phyloP scores from a whole-genome alignment of 768 basidiomycete genomes.

The Collybia sordida region DNA sequence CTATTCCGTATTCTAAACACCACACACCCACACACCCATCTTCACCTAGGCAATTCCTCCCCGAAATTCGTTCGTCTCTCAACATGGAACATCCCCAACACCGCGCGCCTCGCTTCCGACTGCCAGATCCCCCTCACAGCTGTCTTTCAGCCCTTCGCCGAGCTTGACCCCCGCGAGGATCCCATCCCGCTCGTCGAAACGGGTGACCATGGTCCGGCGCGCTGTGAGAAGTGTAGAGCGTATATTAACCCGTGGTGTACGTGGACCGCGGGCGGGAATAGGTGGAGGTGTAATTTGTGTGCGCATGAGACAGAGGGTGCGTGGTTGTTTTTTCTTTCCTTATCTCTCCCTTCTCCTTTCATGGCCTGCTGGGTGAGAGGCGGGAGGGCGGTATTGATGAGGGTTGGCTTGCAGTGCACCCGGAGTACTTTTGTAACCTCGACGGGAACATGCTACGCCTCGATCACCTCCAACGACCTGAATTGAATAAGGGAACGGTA shows the following conservation, averaged over 20 bases:
- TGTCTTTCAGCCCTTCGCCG: slow-evolving; percentile 88
- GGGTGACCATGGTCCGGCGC: slow-evolving; percentile 70
- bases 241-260: slow-evolving; percentile 95
- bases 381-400: too few species aligned
- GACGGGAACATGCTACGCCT: slow-evolving; percentile 75
- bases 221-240: slow-evolving; percentile 81
- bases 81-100: slow-evolving; percentile 85
- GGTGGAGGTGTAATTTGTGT: slow-evolving; percentile 95
- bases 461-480: slow-evolving; percentile 80
- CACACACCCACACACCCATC: too few species aligned
- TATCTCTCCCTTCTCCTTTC: background rate
- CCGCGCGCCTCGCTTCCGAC: slow-evolving; percentile 74
- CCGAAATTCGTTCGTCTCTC: slow-evolving; percentile 89
- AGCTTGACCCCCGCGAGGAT: slow-evolving; percentile 76
- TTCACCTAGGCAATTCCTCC: slow-evolving; percentile 73
- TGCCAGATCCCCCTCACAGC: slow-evolving; percentile 85
- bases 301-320: slow-evolving; percentile 79
- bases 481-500: slow-evolving; percentile 87
- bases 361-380: background rate
- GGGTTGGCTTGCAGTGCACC: slow-evolving; percentile 66
- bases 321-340: slow-evolving; percentile 20
- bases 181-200: slow-evolving; percentile 76
- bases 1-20: background rate
- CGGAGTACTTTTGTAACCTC: slow-evolving; percentile 83
- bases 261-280: slow-evolving; percentile 79